phyloP scores from a whole-genome alignment of 2,329 filamentous ascomycete species.

The Ophiostoma perfectum region DNA sequence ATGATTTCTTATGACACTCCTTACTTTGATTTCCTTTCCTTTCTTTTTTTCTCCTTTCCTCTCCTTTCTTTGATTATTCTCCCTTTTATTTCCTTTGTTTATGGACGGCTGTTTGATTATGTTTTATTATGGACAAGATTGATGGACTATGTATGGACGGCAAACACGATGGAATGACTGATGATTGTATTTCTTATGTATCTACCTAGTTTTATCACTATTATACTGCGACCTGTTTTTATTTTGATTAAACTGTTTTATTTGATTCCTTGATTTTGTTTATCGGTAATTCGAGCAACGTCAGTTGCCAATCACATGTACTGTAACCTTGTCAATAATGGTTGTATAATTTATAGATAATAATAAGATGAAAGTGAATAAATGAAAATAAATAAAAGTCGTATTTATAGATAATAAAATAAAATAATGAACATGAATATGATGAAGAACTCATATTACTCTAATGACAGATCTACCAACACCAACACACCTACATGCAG shows the following conservation, averaged over 20 bases:
- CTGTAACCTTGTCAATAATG: too few species aligned
- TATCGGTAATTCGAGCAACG: too few species aligned
- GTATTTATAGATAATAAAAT: background rate
- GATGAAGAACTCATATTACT: too few species aligned
- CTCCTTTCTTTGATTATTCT: background rate
- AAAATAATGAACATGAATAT: background rate
- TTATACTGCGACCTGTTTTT: too few species aligned
- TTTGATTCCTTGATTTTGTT: too few species aligned
- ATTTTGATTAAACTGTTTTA: too few species aligned
- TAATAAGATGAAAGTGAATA: too few species aligned
- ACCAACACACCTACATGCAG: constrained; percentile 24
- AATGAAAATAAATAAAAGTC: too few species aligned
- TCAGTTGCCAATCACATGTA: too few species aligned
- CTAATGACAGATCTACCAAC: too few species aligned
- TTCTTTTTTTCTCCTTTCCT: background rate
- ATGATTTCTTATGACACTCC: background rate
- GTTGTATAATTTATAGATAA: too few species aligned
- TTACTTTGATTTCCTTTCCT: background rate
- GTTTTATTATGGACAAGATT: background rate
- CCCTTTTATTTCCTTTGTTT: background rate
- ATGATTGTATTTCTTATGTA: constrained; percentile 3
- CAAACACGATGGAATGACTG: constrained; percentile 12
- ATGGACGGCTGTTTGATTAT: background rate
- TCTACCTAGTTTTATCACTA: background rate
- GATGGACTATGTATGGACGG: background rate